phyloP scores from a whole-genome alignment of 306 rosid species.

The Fagus crenata region DNA sequence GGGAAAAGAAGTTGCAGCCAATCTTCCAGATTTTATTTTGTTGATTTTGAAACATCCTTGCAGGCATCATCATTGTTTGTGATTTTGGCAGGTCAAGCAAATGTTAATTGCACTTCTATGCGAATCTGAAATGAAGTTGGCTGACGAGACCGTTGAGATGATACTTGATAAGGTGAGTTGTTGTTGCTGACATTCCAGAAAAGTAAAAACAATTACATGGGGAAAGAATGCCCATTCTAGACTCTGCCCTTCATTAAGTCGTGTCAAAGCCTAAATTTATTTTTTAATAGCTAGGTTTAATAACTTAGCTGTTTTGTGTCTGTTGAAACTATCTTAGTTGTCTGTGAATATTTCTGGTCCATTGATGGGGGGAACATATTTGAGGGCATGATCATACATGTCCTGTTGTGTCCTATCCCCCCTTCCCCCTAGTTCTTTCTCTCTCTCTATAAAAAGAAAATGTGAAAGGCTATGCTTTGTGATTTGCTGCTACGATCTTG shows the following conservation, averaged over 20 bases:
- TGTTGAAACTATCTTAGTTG: background rate
- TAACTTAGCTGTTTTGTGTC: background rate
- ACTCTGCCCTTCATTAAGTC: background rate
- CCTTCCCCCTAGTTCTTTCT: background rate
- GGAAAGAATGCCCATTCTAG: background rate
- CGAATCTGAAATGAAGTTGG: conserved; percentile 77
- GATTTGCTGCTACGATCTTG: too few species aligned
- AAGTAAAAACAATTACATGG: background rate
- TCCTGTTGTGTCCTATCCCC: background rate
- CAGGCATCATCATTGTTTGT: background rate
- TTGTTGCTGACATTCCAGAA: background rate
- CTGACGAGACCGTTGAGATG: conserved; percentile 74
- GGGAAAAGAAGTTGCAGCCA: too few species aligned
- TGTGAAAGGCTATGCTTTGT: background rate
- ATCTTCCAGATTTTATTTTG: too few species aligned
- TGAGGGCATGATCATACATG: too few species aligned
- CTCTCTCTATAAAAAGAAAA: background rate
- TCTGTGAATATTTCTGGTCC: background rate
- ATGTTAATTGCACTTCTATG: conserved; percentile 87
- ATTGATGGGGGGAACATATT: background rate
- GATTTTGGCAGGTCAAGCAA: conserved; percentile 65
- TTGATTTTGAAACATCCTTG: too few species aligned
- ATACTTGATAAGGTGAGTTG: conserved; percentile 71
- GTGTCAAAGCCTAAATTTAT: background rate
- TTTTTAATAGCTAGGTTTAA: background rate